Conservation (phyloP, 1,284 basidiomycete species). For the Xerocomus subilludens region DNA sequence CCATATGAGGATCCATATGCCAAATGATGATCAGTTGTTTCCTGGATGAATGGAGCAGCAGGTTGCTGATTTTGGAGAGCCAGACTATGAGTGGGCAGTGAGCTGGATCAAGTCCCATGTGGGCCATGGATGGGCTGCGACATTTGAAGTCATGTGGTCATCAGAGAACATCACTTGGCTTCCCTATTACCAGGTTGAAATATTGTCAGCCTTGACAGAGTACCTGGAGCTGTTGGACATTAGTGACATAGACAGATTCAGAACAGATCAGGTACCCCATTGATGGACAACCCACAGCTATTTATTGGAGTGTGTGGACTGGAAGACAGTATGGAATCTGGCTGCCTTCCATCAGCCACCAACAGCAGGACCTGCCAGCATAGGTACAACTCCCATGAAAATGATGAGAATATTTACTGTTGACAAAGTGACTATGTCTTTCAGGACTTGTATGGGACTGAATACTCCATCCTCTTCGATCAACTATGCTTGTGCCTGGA, state of each 20-base stretch:
- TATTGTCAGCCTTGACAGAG: neutral
- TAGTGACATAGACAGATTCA: neutral
- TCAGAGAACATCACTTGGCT: neutral
- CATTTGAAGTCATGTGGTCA: neutral
- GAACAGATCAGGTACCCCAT: neutral
- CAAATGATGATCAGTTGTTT: conserved; percentile 50
- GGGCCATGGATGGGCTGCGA: neutral
- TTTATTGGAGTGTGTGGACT: neutral
- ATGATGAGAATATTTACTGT: too few species aligned
- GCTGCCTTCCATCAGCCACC: too few species aligned
- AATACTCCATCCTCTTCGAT: too few species aligned
- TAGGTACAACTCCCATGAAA: too few species aligned
- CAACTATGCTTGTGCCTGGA: too few species aligned
- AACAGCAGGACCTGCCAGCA: too few species aligned
- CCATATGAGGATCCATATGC: conserved; percentile 48
- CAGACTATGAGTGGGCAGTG: conserved; percentile 25
- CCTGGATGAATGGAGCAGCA: conserved; percentile 41
- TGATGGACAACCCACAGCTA: neutral
- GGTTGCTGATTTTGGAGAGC: conserved; percentile 24
- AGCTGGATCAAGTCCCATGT: neutral
- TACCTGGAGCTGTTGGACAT: neutral
- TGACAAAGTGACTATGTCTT: too few species aligned
- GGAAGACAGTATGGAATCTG: neutral
- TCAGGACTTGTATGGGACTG: too few species aligned
- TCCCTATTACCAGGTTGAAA: neutral